These are phyloP conservation scores for Candida suzukii DNA, from an alignment of 805 yeast species.

Conservation along the genomic window DNA sequence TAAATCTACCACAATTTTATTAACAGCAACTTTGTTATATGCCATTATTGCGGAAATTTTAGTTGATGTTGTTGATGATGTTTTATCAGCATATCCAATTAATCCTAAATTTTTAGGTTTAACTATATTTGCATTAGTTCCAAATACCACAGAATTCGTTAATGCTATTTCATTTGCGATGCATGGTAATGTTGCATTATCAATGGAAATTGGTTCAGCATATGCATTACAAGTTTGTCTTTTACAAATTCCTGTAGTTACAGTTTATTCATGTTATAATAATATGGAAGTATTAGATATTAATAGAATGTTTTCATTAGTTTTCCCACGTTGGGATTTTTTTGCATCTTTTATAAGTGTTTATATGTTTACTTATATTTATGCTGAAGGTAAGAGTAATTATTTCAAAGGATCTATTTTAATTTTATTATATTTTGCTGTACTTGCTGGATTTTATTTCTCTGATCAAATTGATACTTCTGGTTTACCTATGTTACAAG, in stretches of 20 bases:
- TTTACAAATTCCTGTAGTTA: conserved; percentile 87
- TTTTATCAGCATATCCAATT: conserved; percentile 69
- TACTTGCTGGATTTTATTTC: conserved; percentile 76
- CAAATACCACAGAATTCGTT: conserved; percentile 93
- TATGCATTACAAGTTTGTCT: conserved; percentile 94
- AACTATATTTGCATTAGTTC: conserved; percentile 92
- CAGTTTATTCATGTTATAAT: conserved; percentile 60
- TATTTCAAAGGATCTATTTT: conserved; percentile 92
- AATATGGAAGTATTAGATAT: conserved; percentile 22
- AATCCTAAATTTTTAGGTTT: conserved; percentile 88
- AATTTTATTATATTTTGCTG: conserved; percentile 68
- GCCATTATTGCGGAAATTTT: conserved; percentile 92
- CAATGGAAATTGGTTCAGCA: conserved; percentile 98
- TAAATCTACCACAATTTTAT: conserved; percentile 74
- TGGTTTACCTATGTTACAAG: conserved; percentile 5
- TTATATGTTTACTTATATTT: conserved; percentile 83
- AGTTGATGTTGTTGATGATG: conserved; percentile 89
- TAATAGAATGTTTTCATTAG: conserved; percentile 60
- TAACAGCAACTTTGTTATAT: conserved; percentile 79
- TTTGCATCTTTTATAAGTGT: conserved; percentile 80
- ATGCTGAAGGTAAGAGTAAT: conserved; percentile 94
- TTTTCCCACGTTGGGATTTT: conserved; percentile 95
- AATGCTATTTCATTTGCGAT: conserved; percentile 96
- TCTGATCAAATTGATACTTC: conserved; percentile 32
- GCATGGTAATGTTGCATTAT: conserved; percentile 90